Base-by-base conservation (phyloP, 1,139 yeast genomes). In the Saccharomyces hybrid region DNA sequence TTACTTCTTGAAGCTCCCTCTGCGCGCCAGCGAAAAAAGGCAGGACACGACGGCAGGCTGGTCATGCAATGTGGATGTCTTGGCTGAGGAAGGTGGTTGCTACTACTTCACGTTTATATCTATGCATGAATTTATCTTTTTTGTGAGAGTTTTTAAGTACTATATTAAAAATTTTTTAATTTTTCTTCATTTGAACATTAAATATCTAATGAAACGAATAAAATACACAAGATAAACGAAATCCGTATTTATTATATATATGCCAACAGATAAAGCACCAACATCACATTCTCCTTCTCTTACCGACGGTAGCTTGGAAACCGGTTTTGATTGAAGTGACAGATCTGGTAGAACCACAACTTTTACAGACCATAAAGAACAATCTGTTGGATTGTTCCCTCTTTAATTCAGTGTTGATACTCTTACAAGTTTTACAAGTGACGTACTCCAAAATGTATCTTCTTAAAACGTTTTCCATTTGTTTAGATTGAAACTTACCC, bases 401-500 rank as follows among this genome's bases (percentile, higher is more conserved):
- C 80, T 86, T 88, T 72, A 93, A 82, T 64, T 86, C 93, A 48
- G 99, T 95, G 76, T 93, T 93, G 83, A 91, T 93, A 59, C 96
- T 88, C 78, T 91, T 93, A 80, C 99, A 93, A 53, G 99, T 93
- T 80, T 93, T 90, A 81, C 99, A 93, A 51, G 97, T 90, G 64
- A 93, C 99, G 70, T 95, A 93, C 74, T 95, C 99, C 71, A 89
- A 78, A 71, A 93, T 93, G 75, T 95, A 93, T 75, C 97, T 84
- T 79, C 98, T 87, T 74, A 93, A 81, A 60, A 93, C 96, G 59
- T 91, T 87, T 75, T 93, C 99, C 81, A 93, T 85, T 74, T 91
- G 97, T 76, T 93, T 93, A 65, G 96, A 96, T 76, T 87, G 96
- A 80, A 90, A 93, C 73, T 96, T 88, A 77, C 99, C 99, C 80